phyloP scores from a whole-genome alignment of 306 rosid genomes.

The Heteromeles arbutifolia region DNA sequence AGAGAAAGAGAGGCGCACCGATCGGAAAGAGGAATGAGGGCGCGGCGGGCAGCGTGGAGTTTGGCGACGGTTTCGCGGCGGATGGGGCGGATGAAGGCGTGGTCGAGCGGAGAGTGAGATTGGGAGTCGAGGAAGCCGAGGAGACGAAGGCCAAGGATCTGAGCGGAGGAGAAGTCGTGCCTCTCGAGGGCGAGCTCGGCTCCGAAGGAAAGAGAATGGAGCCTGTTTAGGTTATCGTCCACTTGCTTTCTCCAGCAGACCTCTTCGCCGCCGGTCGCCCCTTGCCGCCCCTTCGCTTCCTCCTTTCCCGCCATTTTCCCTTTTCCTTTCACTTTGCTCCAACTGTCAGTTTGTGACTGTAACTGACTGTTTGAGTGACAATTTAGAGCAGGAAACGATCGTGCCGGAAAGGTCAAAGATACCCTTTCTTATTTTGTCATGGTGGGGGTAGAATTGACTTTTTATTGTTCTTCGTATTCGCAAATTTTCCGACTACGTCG shows the following conservation, averaged over 20 bases:
- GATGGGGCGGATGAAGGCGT: slow-evolving; percentile 56
- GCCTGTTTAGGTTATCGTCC: slow-evolving; percentile 52
- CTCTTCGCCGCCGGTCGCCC: slow-evolving; percentile 27
- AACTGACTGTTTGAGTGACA: neutral
- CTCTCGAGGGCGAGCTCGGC: slow-evolving; percentile 50
- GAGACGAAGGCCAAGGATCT: slow-evolving; percentile 66
- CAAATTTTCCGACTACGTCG: neutral
- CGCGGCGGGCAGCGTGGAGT: slow-evolving; percentile 42
- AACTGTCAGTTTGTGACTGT: no score
- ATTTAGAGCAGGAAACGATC: neutral
- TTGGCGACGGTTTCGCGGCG: slow-evolving; percentile 51
- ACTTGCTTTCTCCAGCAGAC: slow-evolving; percentile 56
- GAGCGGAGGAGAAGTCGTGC: slow-evolving; percentile 53
- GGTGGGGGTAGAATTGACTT: neutral
- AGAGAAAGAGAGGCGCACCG: slow-evolving; percentile 31
- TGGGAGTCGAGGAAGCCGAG: slow-evolving; percentile 74
- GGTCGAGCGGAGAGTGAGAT: slow-evolving; percentile 40
- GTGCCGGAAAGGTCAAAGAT: neutral
- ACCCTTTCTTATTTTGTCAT: neutral
- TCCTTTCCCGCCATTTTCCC: slow-evolving; percentile 61
- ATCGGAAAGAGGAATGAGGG: slow-evolving; percentile 54
- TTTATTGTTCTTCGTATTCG: neutral
- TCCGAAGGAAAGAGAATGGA: slow-evolving; percentile 79
- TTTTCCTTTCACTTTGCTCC: neutral
- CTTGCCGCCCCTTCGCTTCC: slow-evolving; percentile 1